These are phyloP conservation scores for Jackrogersella minutella DNA, from an alignment of 495 filamentous ascomycete genomes.

Conservation along the genomic window DNA sequence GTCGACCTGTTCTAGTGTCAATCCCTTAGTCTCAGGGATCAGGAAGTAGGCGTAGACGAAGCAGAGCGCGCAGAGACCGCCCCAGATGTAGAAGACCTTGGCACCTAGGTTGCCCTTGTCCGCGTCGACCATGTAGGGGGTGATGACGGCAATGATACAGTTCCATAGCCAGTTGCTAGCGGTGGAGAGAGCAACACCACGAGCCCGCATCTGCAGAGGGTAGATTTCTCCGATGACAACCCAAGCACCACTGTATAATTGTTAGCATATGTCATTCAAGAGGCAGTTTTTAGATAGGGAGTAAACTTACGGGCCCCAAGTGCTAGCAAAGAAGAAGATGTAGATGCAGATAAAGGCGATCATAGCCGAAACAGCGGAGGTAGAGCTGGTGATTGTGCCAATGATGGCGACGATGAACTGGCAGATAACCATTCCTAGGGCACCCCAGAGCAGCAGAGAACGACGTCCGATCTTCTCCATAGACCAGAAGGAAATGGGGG, in stretches of 20 bases:
- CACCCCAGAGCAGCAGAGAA: slow-evolving; percentile 71
- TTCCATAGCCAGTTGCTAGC: slow-evolving; percentile 93
- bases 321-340: slow-evolving; percentile 83
- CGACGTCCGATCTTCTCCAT: slow-evolving; percentile 76
- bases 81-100: slow-evolving; percentile 85
- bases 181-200: slow-evolving; percentile 81
- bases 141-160: slow-evolving; percentile 64
- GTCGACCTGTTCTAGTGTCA: slow-evolving; percentile 89
- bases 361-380: slow-evolving; percentile 67
- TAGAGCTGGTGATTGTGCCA: slow-evolving; percentile 63
- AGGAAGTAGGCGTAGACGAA: slow-evolving; percentile 81
- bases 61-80: slow-evolving; percentile 69
- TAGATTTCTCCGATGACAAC: slow-evolving; percentile 89
- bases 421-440: slow-evolving; percentile 73
- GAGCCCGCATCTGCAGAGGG: slow-evolving; percentile 82
- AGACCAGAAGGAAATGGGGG: slow-evolving; percentile 68
- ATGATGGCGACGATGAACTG: slow-evolving; percentile 81
- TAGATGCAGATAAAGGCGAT: slow-evolving; percentile 84
- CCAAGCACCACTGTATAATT: slow-evolving; percentile 66
- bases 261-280: slow-evolving; percentile 50
- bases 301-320: slow-evolving; percentile 70
- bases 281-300: slow-evolving; percentile 45
- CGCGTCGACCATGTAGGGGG: slow-evolving; percentile 77
- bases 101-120: slow-evolving; percentile 70
- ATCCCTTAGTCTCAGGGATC: slow-evolving; percentile 85